Base-by-base conservation (phyloP, 495 filamentous ascomycete species). In the Trichoderma parareesei region DNA sequence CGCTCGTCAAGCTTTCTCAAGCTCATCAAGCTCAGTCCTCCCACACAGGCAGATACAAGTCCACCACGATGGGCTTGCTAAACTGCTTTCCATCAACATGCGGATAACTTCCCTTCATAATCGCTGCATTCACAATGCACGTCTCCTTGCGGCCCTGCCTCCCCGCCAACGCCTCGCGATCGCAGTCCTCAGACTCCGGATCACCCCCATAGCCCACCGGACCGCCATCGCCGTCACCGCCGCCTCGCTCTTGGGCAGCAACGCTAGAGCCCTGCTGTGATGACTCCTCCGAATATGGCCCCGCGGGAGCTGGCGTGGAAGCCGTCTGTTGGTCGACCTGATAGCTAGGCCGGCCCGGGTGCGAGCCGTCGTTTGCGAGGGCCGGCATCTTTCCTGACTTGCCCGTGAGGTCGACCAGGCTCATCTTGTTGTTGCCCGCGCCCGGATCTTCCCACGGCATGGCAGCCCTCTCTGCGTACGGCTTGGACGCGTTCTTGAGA, bases 11-110 rank as follows among this genome's bases (percentile, higher is more conserved):
- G 38, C 41, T 10, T 44, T n/a, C 10, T 41, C 14, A 9, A 10
- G 13, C 14, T 33, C 61, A 42, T 40, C 64, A 5, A 44, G 42
- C 7, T 16, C 27, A 27, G 27, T 27, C 42, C 14, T 65, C 38
- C 79, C 78, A 81, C n/a, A 87, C 77, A 10, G 87, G 87, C 46
- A 93, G 77, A 66, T 91, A 85, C 40, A 93, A 73, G 71, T 95
- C 88, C 35, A 93, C 85, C 8, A 93, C 85, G 64, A 93, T 87
- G 8, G 90, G 86, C 68, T 90, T 87, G 74, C 90, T 85, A 73
- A 89, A 85, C 63, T 69, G 78, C 70, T 87, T 88, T 1, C 71
- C 72, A 16, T 78, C 81, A 1, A 68, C 71, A 66, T 88, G 85
- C 49, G 87, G 87, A 77, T 84, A 89, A 69, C 81, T 88, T 3